Base-by-base conservation (phyloP, 768 basidiomycete genomes). In the Collybiopsis confluens region DNA sequence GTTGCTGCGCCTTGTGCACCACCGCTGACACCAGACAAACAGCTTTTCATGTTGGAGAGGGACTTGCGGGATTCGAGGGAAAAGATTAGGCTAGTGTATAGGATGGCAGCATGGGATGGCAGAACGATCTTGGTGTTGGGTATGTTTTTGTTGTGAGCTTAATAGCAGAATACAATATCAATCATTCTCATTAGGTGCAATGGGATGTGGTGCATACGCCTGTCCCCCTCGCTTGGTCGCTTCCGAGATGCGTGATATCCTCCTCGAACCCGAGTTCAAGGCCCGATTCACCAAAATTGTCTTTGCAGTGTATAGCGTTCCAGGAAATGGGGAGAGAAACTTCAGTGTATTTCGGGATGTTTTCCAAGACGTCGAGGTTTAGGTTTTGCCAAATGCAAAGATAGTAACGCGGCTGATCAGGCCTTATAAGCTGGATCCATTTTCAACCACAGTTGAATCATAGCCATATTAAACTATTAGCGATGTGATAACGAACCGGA, bases 131-230 rank as follows among this genome's bases (percentile, higher is more conserved):
- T 78, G 0, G 64, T 77, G 0, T 65, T 76, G 11, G 75, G 75
- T 76, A 59, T 2, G 30, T 44, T n/a, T 37, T 21, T 50, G 28
- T 30, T 8, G 10, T 23, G 8, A 16, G 26, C 24, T 45, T n/a
- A n/a, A n/a, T n/a, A n/a, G n/a, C n/a, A n/a, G n/a, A n/a, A n/a
- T 42, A 42, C 40, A 42, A 23, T n/a, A 33, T 16, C n/a, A 8
- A 7, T 42, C 6, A 42, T n/a, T n/a, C n/a, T n/a, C n/a, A 42
- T 5, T 6, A 42, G 40, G 40, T 42, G 40, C 40, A 8, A 71
- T 77, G 64, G 75, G 75, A 0, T 76, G 74, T 54, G 75, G 75
- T 10, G 73, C 68, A 0, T 77, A 76, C 54, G 54, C 35, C 7
- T 75, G 73, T 56, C 75, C 75, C 7, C 68, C 75, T 2, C 54